These are phyloP conservation scores for Neoboletus subvelutipes DNA, from an alignment of 768 basidiomycete genomes.

Conservation along the genomic window DNA sequence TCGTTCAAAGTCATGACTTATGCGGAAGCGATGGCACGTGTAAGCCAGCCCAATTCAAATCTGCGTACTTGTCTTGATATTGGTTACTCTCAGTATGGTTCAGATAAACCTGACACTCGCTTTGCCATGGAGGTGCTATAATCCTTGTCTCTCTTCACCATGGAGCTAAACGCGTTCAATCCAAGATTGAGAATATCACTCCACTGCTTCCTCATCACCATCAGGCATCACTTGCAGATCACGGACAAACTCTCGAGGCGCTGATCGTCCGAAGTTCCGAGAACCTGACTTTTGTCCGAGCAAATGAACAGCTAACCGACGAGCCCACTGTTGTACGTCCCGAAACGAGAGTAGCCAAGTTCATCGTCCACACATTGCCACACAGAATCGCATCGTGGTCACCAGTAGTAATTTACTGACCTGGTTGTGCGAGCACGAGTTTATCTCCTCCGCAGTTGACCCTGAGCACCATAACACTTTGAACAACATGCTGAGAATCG, in stretches of 20 bases:
- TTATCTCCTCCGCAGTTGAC: constrained; percentile 24
- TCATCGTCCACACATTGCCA: constrained; percentile 12
- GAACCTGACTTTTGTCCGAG: constrained; percentile 28
- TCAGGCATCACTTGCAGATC: constrained; percentile 23
- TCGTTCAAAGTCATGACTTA: constrained; percentile 86
- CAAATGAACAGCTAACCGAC: constrained; percentile 20
- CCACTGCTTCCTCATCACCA: constrained; percentile 29
- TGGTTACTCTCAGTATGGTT: constrained; percentile 67
- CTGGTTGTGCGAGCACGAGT: constrained; percentile 46
- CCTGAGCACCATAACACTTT: constrained; percentile 33
- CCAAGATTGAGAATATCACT: constrained; percentile 37
- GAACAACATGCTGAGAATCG: constrained; percentile 44
- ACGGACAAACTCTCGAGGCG: constrained; percentile 32
- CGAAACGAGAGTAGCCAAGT: neutral
- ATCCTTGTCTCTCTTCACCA: neutral
- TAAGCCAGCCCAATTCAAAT: constrained; percentile 39
- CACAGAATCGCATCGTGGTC: constrained; percentile 50
- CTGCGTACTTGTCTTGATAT: constrained; percentile 13
- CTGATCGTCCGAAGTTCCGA: constrained; percentile 34
- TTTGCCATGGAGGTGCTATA: constrained; percentile 79
- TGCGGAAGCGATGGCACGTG: constrained; percentile 84
- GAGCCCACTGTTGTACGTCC: constrained; percentile 30
- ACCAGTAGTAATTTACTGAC: constrained; percentile 43
- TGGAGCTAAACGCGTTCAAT: constrained; percentile 12
- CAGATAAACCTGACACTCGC: constrained; percentile 92